Evolutionary conservation across 768 basidiomycete species (phyloP), one percentile per base, ranked within the genome.

Genomic region (Suillus spraguei): DNA sequence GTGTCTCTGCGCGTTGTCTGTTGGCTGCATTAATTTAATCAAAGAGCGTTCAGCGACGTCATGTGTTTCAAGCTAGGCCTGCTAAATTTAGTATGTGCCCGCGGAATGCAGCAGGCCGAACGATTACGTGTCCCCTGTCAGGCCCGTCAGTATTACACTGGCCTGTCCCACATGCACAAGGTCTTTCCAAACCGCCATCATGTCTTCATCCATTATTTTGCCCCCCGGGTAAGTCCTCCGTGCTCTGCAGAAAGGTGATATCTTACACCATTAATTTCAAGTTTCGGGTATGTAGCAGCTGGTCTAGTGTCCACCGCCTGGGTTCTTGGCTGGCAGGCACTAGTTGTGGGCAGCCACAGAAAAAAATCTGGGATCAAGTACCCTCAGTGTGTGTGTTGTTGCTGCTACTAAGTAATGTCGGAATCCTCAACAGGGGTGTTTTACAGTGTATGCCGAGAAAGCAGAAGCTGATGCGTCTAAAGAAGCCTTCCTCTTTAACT

Each of bases 401-500:
- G 5, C 16, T 36, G 4, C 4, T 33, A n/a, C n/a, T 17, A 17
- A 39, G 32, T 24, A 6, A 35, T 13, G 17, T n/a, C 4, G 2
- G 38, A 52, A 38, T 52, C 4, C 10, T 38, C 22, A 35, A 33
- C 41, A 33, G 7, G 50, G 46, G 42, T 59, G 11, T 28, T 47
- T 63, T 60, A 36, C 56, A 74, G 73, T 74, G 36, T 79, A 79
- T 61, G 78, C 78, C 14, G 78, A 79, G 24, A 76, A 76, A 49
- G 69, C 72, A 0, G 75, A 78, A 42, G 72, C 69, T 2, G 68
- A 63, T 16, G 64, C 68, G 5, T 75, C 74, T 20, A 61, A 46
- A 10, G 71, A 69, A 0, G 78, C 78, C 0, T 47, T 69, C 6
- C 64, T 64, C 33, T 77, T 76, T 69, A 77, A 77, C 63, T 77